These are phyloP conservation scores for Metschnikowia sp. DNA, from an alignment of 805 yeast species.

Conservation along the genomic window DNA sequence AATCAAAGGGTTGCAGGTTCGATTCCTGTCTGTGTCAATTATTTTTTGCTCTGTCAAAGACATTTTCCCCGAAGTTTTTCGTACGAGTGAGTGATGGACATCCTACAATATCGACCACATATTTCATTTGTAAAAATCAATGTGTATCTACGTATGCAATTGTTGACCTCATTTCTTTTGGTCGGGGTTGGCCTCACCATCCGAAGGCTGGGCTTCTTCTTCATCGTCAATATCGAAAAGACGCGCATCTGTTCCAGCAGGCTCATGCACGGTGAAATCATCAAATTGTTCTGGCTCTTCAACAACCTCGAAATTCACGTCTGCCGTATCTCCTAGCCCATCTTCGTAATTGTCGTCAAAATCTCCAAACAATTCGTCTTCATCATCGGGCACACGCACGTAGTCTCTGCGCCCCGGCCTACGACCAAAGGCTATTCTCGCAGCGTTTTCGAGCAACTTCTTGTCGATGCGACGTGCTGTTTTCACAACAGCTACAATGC, in stretches of 20 bases:
- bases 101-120: no score
- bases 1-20: constrained; percentile 23
- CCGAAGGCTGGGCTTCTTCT: neutral
- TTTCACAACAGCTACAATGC: constrained; percentile 32
- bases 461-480: constrained; percentile 33
- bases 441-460: constrained; percentile 29
- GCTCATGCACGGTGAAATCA: constrained; percentile 11
- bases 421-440: constrained; percentile 31
- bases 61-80: neutral
- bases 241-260: constrained; percentile 21
- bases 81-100: no score
- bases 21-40: constrained; percentile 21
- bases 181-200: neutral
- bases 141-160: no score
- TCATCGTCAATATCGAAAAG: constrained; percentile 33
- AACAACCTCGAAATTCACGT: constrained; percentile 21
- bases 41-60: neutral
- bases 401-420: constrained; percentile 39
- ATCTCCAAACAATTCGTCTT: constrained; percentile 40
- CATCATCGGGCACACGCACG: constrained; percentile 41
- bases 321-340: constrained; percentile 32
- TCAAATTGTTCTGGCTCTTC: constrained; percentile 19
- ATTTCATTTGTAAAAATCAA: no score
- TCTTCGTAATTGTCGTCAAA: constrained; percentile 41
- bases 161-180: no score